These are phyloP conservation scores for Melanomma pulvis-pyrius DNA, from an alignment of 495 filamentous ascomycete genomes.

Conservation along the genomic window DNA sequence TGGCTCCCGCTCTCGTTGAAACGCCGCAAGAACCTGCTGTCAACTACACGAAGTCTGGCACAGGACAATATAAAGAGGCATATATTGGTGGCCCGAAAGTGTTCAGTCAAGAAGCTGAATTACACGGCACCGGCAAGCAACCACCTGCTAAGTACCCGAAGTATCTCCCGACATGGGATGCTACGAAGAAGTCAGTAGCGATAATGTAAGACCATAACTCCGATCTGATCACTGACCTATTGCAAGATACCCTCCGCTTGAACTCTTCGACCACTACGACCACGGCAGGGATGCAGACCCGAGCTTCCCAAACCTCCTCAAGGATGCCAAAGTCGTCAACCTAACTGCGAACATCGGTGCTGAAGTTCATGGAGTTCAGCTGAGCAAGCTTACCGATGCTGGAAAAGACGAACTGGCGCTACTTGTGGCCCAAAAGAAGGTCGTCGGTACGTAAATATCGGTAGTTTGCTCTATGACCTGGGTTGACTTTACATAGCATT, in stretches of 20 bases:
- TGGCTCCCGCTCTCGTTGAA: conserved; percentile 44
- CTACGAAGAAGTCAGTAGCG: conserved; percentile 52
- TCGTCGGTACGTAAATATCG: conserved; percentile 53
- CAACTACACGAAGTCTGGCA: conserved; percentile 25
- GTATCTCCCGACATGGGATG: conserved; percentile 77
- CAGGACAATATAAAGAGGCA: conserved; percentile 41
- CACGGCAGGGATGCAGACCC: conserved; percentile 73
- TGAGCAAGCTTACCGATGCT: conserved; percentile 64
- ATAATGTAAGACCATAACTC: background rate
- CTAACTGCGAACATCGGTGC: conserved; percentile 76
- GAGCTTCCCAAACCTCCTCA: conserved; percentile 67
- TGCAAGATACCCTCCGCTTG: conserved; percentile 60
- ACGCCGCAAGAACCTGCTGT: conserved; percentile 15
- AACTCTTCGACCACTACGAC: conserved; percentile 71
- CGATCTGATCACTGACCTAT: conserved; percentile 9
- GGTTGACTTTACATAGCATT: conserved; percentile 56
- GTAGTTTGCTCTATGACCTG: background rate
- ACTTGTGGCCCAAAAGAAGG: conserved; percentile 75
- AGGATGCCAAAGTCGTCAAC: conserved; percentile 55
- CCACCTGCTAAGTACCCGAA: conserved; percentile 64
- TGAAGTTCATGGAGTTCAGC: conserved; percentile 75
- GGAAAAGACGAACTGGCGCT: conserved; percentile 83
- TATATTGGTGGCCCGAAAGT: conserved; percentile 39
- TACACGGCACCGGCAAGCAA: conserved; percentile 46
- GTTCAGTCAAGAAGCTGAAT: conserved; percentile 38